Base-by-base conservation (phyloP, 1,284 basidiomycete genomes). In the Ustilago sp. region DNA sequence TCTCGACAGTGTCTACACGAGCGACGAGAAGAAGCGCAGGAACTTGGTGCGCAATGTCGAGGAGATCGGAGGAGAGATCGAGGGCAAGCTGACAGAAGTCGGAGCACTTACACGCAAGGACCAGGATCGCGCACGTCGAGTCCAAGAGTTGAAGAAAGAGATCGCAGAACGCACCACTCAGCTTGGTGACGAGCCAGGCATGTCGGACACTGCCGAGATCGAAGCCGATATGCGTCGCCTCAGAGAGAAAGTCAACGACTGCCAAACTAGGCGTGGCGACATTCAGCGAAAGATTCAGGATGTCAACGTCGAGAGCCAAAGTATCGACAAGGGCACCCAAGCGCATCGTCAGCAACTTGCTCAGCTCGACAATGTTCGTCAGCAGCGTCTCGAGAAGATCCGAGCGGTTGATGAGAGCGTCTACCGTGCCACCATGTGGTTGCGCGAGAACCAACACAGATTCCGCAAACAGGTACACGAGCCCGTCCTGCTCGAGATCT, bases 381-480 rank as follows among this genome's bases (percentile, higher is more conserved):
- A 80, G 36, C 78, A 78, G 55, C 72, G 81, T 23, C 70, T 85
- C 45, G 70, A 74, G 52, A 65, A 66, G 41, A 67, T 85, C n/a
- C 69, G 70, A 6, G 73, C 83, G 1, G 90, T 89, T 87, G 90
- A 93, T 73, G 81, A 79, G 0, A 90, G 92, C 75, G 90, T 88
- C 73, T 91, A 88, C 61, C 90, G 89, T 55, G 91, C 91, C 0
- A 91, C 95, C 5, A 78, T 89, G 12, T 98, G 94, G 93, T 88
- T 98, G 47, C 89, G 92, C 13, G 79, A 89, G 8, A 91, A 97
- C 81, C 88, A 88, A 59, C 82, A 89, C 67, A 87, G 88, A 62
- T 95, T 98, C 88, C 90, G 89, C 83, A 91, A 91, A 88, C 89
- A 91, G 54, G 91, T 98, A n/a, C 91, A 93, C 73, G 93, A 95